A percentile compares a stretch with the other conserved stretches of the same genome.
Evolutionary conservation across 1,284 basidiomycete species (phyloP).

Genomic region (Cutaneotrichosporon sp.): DNA sequence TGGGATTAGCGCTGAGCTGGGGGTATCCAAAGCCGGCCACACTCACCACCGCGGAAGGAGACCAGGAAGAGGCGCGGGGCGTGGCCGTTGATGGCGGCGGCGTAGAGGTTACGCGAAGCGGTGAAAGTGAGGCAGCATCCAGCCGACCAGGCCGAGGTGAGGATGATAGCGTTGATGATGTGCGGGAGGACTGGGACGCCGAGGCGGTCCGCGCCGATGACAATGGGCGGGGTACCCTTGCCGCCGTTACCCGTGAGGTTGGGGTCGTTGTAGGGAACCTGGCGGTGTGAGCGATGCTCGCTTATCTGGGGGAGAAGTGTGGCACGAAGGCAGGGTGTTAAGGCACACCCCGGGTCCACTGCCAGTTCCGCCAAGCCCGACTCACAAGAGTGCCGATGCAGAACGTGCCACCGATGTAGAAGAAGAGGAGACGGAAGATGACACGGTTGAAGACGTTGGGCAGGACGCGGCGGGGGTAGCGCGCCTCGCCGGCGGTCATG

Average conservation of each 20-base stretch:
- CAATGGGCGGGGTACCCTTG: conserved; percentile 75
- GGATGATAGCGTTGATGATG: conserved; percentile 66
- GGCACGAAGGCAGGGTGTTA: too few relatives aligned
- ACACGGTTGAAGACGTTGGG: conserved; percentile 70
- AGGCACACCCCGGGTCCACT: too few relatives aligned
- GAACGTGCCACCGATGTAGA: conserved; percentile 64
- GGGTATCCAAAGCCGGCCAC: too few relatives aligned
- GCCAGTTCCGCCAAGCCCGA: too few relatives aligned
- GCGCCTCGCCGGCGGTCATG: conserved; percentile 53
- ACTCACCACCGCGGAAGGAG: conserved; percentile 58
- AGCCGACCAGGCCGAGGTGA: conserved; percentile 53
- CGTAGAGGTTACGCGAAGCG: conserved; percentile 54
- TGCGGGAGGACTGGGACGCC: conserved; percentile 73
- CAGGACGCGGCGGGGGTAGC: conserved; percentile 69
- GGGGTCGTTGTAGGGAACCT: conserved; percentile 54
- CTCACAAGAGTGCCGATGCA: conserved; percentile 21
- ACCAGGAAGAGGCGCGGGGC: conserved; percentile 61
- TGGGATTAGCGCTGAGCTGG: background rate
- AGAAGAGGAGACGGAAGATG: conserved; percentile 58
- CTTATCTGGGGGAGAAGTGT: too few relatives aligned
- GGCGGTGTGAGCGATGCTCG: background rate
- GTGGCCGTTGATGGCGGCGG: conserved; percentile 60
- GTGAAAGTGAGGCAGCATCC: conserved; percentile 32
- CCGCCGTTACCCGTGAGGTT: conserved; percentile 52
- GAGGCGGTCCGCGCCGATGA: conserved; percentile 66